These are phyloP conservation scores for Solanum paucissectum DNA, from an alignment of 257 asterid species.

Conservation along the genomic window DNA sequence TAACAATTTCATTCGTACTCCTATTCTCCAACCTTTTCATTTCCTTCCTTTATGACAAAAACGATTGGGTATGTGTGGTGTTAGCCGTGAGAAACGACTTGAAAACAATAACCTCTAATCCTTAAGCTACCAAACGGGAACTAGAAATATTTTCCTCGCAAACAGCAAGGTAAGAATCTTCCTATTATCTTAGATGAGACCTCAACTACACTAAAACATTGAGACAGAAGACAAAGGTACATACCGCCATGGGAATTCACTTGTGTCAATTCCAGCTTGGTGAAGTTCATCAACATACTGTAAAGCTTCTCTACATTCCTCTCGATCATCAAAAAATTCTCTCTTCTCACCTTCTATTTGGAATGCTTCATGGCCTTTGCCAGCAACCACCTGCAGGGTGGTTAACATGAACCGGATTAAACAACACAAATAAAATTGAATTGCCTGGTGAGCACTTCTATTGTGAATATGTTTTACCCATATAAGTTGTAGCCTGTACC, in stretches of 20 bases:
- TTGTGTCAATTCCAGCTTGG: conserved; percentile 96
- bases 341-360: conserved; percentile 79
- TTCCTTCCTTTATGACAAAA: background rate
- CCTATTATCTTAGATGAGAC: background rate
- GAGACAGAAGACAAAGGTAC: background rate
- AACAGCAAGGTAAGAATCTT: background rate
- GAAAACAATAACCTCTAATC: background rate
- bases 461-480: background rate
- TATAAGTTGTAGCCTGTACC: background rate
- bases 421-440: background rate
- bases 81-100: background rate
- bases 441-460: background rate
- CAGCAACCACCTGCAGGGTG: conserved; percentile 78
- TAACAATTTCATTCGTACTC: background rate
- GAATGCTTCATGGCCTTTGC: conserved; percentile 81
- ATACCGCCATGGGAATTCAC: conserved; percentile 98
- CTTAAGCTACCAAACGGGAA: background rate
- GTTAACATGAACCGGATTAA: background rate
- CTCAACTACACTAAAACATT: background rate
- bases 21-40: background rate
- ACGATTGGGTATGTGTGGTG: background rate
- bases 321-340: conserved; percentile 92
- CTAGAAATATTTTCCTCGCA: background rate
- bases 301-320: conserved; percentile 92
- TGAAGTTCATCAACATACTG: conserved; percentile 98